Evolutionary conservation across 495 filamentous ascomycete genomes (phyloP).

Genomic region (Usnea hakonensis): DNA sequence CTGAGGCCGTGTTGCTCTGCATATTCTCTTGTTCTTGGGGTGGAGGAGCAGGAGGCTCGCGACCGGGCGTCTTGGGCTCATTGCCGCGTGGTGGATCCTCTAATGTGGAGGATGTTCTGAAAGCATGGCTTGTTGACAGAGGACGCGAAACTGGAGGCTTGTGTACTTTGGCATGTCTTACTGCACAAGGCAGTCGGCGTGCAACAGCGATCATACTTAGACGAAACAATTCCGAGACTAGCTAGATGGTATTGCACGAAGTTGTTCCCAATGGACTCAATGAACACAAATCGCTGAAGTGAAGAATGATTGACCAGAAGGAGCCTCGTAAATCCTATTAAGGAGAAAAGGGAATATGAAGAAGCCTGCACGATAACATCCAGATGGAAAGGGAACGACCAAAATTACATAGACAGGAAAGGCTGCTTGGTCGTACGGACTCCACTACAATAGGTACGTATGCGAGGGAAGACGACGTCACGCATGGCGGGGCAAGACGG

Average conservation of each 20-base stretch:
- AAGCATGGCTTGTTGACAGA: conserved; percentile 1
- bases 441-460: neutral
- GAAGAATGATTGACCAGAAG: neutral
- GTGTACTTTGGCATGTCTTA: neutral
- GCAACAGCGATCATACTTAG: neutral
- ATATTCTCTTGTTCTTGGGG: conserved; percentile 19
- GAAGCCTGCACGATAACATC: neutral
- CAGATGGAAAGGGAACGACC: neutral
- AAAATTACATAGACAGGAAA: neutral
- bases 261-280: neutral
- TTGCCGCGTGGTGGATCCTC: conserved; percentile 22
- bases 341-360: neutral
- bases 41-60: conserved; percentile 20
- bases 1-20: conserved; percentile 12
- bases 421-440: too few species aligned
- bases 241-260: neutral
- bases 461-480: neutral
- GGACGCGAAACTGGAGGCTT: neutral
- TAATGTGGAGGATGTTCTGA: conserved; percentile 12
- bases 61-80: conserved; percentile 15
- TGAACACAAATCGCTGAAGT: neutral
- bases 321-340: neutral
- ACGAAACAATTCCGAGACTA: neutral
- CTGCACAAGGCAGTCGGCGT: neutral
- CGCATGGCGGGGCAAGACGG: neutral